Conservation (phyloP, 768 basidiomycete genomes). For the Serendipita sp. region DNA sequence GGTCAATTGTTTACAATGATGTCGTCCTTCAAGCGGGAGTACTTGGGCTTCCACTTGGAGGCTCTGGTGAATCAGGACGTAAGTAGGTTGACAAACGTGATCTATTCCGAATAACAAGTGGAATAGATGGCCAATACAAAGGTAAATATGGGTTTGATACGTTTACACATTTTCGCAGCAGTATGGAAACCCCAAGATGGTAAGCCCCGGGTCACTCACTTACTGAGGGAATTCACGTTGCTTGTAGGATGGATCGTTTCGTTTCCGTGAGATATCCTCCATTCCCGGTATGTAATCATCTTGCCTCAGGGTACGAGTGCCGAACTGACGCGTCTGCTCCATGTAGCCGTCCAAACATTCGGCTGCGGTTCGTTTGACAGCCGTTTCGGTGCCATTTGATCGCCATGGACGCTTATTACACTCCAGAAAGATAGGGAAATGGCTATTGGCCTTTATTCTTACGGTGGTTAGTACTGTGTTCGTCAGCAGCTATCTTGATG, state of each 20-base stretch:
- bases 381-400: neutral
- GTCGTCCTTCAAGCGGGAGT: slow-evolving; percentile 11
- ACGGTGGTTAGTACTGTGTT: too few species aligned
- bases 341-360: neutral
- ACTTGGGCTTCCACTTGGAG: slow-evolving; percentile 33
- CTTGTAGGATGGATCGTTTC: slow-evolving; percentile 32
- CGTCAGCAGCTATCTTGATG: too few species aligned
- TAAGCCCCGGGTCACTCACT: slow-evolving; percentile 19
- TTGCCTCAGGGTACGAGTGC: slow-evolving; percentile 12
- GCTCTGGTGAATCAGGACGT: slow-evolving; percentile 53
- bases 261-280: slow-evolving; percentile 46
- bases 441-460: too few species aligned
- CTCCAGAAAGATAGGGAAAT: neutral
- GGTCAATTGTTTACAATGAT: slow-evolving; percentile 29
- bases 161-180: slow-evolving; percentile 35
- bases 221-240: neutral
- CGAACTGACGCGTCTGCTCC: neutral
- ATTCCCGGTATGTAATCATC: slow-evolving; percentile 42
- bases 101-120: neutral
- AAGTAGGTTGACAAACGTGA: slow-evolving; percentile 15
- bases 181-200: slow-evolving; percentile 44
- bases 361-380: neutral
- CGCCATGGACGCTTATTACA: neutral
- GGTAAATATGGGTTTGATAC: slow-evolving; percentile 39
- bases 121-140: slow-evolving; percentile 37